phyloP scores from a whole-genome alignment of 192 early-diverging fungal genomes.

The Gorgonomyces haynaldii region DNA sequence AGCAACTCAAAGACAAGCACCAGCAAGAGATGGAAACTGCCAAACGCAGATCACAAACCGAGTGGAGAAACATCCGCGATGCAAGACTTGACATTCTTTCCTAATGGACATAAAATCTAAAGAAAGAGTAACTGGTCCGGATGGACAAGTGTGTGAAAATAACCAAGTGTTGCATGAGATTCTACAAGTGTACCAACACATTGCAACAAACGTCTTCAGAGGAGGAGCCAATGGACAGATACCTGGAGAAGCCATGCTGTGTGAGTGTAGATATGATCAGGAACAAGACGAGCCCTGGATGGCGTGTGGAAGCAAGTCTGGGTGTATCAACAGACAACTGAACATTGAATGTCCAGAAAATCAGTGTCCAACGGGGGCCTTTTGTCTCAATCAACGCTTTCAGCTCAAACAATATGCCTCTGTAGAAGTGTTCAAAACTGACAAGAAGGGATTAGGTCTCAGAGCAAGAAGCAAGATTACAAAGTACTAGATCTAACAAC shows the following conservation, averaged over 20 bases:
- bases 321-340: conserved; percentile 84
- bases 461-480: conserved; percentile 51
- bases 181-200: conserved; percentile 50
- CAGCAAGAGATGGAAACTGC: conserved; percentile 2
- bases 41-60: no score
- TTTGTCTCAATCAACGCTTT: conserved; percentile 88
- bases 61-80: no score
- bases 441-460: conserved; percentile 90
- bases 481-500: conserved; percentile 33
- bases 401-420: conserved; percentile 72
- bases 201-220: conserved; percentile 57
- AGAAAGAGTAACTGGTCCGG: conserved; percentile 8
- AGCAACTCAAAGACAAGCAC: conserved; percentile 9
- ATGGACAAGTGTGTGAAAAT: conserved; percentile 8
- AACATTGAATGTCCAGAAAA: conserved; percentile 85
- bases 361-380: conserved; percentile 75
- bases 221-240: conserved; percentile 59
- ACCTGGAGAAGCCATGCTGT: conserved; percentile 61
- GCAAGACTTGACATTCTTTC: no score
- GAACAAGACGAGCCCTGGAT: conserved; percentile 34
- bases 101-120: no score
- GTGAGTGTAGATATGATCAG: conserved; percentile 62
- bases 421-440: conserved; percentile 79
- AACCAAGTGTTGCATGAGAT: conserved; percentile 31
- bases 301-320: conserved; percentile 79